Base-by-base conservation (phyloP, 225 moss, liverwort and hornwort genomes). In the Rhytidiadelphus loreus region DNA sequence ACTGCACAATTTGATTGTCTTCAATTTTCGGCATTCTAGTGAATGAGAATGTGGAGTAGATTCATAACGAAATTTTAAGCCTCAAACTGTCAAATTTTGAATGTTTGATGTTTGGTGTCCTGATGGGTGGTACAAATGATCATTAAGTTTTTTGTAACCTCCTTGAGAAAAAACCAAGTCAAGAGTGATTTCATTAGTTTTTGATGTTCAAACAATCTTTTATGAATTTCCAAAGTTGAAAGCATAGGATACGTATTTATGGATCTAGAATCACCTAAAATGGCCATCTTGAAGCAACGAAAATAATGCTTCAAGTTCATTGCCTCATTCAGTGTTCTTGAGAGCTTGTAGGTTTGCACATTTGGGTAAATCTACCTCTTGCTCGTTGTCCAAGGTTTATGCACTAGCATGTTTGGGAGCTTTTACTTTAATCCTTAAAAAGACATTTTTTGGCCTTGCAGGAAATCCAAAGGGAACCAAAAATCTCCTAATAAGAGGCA, bases 321-420 rank as follows among this genome's bases (percentile, higher is more conserved):
- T n/a, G n/a, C n/a, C n/a, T n/a, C 2, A 26, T 46, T 11, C 1
- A 3, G 2, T 71, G 44, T 8, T 71, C 28, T 43, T 43, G 16
- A 44, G 28, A 44, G 29, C 6, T 0, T 18, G 0, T 4, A 2
- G 7, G 11, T 30, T 46, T 46, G 46, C 4, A 46, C 2, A 30
- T 29, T 8, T 46, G 18, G 30, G 1, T 71, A 8, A 43, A 43
- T 71, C 28, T 71, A 28, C 26, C 2, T 39, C 13, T 71, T 44
- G 17, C 3, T 29, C 25, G 6, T 44, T 43, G 43, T 2, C 26
- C 28, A 71, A 43, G 43, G 26, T 43, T 71, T 69, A 37, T 21
- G 12, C 4, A 10, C 37, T 37, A 23, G 24, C 8, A 69, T 2
- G 0, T 39, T 69, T 7, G 14, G 4, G 1, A 13, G 7, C 13